A percentile compares a stretch with the other conserved stretches of the same genome.
Conservation (phyloP, 345 rosid genomes). For the Lepidium africanum region DNA sequence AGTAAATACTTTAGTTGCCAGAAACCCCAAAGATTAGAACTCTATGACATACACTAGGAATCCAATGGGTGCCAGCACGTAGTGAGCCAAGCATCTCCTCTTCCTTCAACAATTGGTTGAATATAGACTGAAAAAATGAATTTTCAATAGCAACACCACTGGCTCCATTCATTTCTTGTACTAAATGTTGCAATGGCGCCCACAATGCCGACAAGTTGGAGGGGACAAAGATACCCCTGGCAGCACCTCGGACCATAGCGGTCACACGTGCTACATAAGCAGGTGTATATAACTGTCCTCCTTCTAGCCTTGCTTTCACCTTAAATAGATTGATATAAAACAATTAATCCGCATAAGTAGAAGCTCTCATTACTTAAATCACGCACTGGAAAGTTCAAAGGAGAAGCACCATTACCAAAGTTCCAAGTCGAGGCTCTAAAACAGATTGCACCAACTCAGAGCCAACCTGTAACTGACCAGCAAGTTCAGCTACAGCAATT, state of each 20-base stretch:
- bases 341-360: neutral
- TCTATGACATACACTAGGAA: conserved; percentile 65
- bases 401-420: conserved; percentile 51
- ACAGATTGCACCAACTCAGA: conserved; percentile 73
- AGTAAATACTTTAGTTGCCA: neutral
- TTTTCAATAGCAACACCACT: conserved; percentile 71
- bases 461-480: conserved; percentile 82
- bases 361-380: neutral
- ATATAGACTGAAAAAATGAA: conserved; percentile 81
- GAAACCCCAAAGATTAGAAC: conserved; percentile 2
- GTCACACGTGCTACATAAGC: conserved; percentile 90
- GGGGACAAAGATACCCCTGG: conserved; percentile 85
- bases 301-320: conserved; percentile 99
- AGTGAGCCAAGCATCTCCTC: conserved; percentile 86
- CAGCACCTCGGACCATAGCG: conserved; percentile 94
- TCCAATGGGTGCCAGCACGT: conserved; percentile 98
- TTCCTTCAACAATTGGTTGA: conserved; percentile 71
- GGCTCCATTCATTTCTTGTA: conserved; percentile 88
- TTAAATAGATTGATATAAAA: conserved; percentile 13
- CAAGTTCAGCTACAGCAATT: conserved; percentile 79
- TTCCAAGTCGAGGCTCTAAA: conserved; percentile 91
- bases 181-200: conserved; percentile 70
- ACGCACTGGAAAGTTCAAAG: neutral
- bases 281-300: conserved; percentile 93
- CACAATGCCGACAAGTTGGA: conserved; percentile 67